phyloP scores from a whole-genome alignment of 164 flowering plant species.

The Stephania japonica region DNA sequence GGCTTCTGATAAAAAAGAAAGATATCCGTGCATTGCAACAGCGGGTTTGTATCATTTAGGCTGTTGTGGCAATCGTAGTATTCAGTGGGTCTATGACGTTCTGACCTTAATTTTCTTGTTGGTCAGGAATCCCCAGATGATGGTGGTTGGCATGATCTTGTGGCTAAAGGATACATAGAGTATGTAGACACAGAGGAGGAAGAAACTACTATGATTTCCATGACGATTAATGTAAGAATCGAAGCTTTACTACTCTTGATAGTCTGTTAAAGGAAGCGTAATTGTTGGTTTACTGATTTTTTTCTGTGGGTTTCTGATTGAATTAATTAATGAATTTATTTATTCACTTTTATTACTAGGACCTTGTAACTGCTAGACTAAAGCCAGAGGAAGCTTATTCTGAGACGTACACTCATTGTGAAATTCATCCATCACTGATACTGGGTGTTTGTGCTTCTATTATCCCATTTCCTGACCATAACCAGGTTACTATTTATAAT shows the following conservation, averaged over 20 bases:
- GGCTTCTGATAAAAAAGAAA: conserved; percentile 79
- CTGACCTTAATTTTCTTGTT: conserved; percentile 7
- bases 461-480: conserved; percentile 98
- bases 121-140: conserved; percentile 77
- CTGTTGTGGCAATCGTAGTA: not conserved
- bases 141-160: conserved; percentile 95
- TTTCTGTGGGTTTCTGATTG: not conserved
- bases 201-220: conserved; percentile 97
- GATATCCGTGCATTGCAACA: conserved; percentile 79
- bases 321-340: too few relatives aligned
- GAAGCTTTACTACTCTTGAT: not conserved
- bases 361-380: conserved; percentile 61
- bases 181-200: conserved; percentile 98
- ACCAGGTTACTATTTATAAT: conserved; percentile 53
- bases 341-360: conserved; percentile 38
- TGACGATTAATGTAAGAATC: conserved; percentile 80
- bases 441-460: conserved; percentile 99
- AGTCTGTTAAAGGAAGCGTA: not conserved
- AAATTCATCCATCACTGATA: conserved; percentile 94
- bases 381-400: conserved; percentile 86
- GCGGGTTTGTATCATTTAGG: conserved; percentile 44
- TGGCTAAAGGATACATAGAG: conserved; percentile 83
- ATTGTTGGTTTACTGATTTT: not conserved
- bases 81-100: not conserved
- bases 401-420: conserved; percentile 92